phyloP scores from a whole-genome alignment of 2,329 filamentous ascomycete species.

The Ceratocystis colombiana region DNA sequence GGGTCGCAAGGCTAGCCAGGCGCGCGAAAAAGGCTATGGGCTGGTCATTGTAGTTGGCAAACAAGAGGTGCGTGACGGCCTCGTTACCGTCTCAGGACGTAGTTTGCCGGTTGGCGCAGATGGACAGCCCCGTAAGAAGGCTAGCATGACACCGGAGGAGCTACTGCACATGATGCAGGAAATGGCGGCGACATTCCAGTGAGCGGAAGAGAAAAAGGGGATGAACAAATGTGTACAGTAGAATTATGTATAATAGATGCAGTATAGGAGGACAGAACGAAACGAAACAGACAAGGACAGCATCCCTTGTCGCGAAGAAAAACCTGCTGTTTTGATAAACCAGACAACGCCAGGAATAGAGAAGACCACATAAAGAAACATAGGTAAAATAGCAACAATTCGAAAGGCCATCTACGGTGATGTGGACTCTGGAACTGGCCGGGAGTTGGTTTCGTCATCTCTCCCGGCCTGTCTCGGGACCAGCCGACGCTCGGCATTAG shows the following conservation, averaged over 20 bases:
- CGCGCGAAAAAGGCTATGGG: conserved; percentile 61
- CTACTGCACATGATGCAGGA: conserved; percentile 39
- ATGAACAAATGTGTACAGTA: conserved; percentile 19
- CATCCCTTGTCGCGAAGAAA: not conserved
- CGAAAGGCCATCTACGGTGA: not conserved
- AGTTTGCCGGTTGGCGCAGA: conserved; percentile 30
- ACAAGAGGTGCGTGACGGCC: conserved; percentile 48
- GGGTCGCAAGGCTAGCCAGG: conserved; percentile 60
- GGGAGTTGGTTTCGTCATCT: conserved; percentile 2
- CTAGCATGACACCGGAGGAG: conserved; percentile 38
- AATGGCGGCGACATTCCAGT: conserved; percentile 42
- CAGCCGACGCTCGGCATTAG: conserved; percentile 19
- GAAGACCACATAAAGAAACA: not conserved
- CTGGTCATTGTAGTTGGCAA: conserved; percentile 64
- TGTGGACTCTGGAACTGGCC: not conserved
- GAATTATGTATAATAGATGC: conserved; percentile 19
- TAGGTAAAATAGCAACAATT: not conserved
- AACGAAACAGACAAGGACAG: conserved; percentile 4
- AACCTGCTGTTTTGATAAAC: not conserved
- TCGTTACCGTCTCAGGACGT: conserved; percentile 43
- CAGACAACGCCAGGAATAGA: conserved; percentile 15
- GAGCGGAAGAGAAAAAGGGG: conserved; percentile 26
- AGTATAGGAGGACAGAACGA: not conserved
- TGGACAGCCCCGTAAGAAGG: conserved; percentile 30
- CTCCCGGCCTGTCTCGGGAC: conserved; percentile 5